Evolutionary conservation across 2,329 filamentous ascomycete species (phyloP), one percentile per base, ranked within the genome.

Genomic region (Volutella citrinella): DNA sequence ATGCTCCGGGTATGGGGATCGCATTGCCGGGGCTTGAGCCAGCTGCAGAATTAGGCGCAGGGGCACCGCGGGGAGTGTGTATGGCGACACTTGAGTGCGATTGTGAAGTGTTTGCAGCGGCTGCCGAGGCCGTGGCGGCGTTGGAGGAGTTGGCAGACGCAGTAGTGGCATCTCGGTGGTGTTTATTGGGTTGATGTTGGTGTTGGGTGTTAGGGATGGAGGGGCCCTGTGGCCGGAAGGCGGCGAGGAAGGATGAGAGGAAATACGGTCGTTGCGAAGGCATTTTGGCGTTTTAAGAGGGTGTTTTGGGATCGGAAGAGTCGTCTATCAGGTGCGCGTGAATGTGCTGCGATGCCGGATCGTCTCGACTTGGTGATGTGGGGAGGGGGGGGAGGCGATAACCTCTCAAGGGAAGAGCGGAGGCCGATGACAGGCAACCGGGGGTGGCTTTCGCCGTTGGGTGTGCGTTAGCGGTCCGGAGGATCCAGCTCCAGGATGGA

Each of bases 181-280:
- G 27, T 48, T 49, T 26, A 51, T 43, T 29, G 53, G 54, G 34
- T 45, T 50, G 17, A 49, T 46, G 12, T 54, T 49, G 49, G 50
- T 45, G 62, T 56, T 54, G 61, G 55, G 46, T 46, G 51, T 48
- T 54, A 44, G 51, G 55, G 54, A 57, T 51, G 25, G 64, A 46
- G 14, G 66, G 58, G 10, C 60, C 54, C 49, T 69, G 69, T 24
- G 51, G 51, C 38, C 72, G 70, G 53, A 76, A 74, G 56, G 72
- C 70, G 55, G 71, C 68, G 56, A 76, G 66, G 61, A 76, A 74
- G 51, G 68, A 70, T 28, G 72, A 73, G 50, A 76, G 69, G 61
- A 76, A 75, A 56, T 69, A 76, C 28, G 72, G 71, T 30, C 72
- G 69, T 50, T 76, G 72, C 21, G 70, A 71, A 29, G 72, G 66